Conservation (phyloP, 352 stramenopile species). For the Phytophthora sojae region DNA sequence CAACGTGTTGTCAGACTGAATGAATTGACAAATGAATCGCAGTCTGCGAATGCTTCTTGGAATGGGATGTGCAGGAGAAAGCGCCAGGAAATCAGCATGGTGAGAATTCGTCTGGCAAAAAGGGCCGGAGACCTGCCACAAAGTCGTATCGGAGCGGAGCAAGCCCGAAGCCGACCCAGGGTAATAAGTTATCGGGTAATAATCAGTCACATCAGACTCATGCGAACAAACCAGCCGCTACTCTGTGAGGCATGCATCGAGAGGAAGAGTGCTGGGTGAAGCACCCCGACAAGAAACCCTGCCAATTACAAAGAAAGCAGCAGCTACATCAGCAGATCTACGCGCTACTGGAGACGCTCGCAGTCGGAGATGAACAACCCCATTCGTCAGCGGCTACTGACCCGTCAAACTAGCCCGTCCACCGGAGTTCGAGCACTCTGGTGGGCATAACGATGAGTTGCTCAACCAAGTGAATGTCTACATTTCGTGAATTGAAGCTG, state of each 20-base stretch:
- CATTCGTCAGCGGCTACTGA: slow-evolving; percentile 6
- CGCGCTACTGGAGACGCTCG: slow-evolving; percentile 13
- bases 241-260: slow-evolving; percentile 10
- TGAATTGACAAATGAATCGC: slow-evolving; percentile 6
- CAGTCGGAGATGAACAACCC: background rate
- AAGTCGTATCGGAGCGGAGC: background rate
- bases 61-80: slow-evolving; percentile 13
- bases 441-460: slow-evolving; percentile 6
- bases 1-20: slow-evolving; percentile 11
- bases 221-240: background rate
- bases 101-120: too few relatives aligned
- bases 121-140: too few relatives aligned
- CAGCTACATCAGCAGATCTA: slow-evolving; percentile 22
- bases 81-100: background rate
- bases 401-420: slow-evolving; percentile 29
- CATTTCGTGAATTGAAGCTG: background rate
- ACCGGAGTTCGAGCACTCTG: slow-evolving; percentile 20
- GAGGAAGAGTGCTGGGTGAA: slow-evolving; percentile 12
- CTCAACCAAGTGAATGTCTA: background rate
- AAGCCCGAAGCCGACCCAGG: background rate
- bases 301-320: slow-evolving; percentile 6
- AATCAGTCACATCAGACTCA: too few relatives aligned
- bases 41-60: slow-evolving; percentile 12
- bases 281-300: slow-evolving; percentile 18
- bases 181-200: too few relatives aligned